Evolutionary conservation across 2,329 filamentous ascomycete species (phyloP).

Genomic region (Aureobasidium sp.): DNA sequence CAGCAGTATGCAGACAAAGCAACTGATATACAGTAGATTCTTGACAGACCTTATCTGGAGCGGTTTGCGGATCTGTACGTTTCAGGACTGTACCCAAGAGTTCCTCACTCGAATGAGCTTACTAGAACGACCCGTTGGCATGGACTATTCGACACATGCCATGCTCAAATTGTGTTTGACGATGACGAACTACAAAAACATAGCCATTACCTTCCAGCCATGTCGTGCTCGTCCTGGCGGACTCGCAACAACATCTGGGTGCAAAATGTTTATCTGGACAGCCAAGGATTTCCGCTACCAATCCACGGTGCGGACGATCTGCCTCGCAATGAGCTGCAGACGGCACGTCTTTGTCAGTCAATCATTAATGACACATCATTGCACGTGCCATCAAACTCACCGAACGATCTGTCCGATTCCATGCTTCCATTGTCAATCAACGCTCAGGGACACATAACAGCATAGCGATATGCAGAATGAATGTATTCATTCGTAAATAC

Average conservation of each 20-base stretch:
- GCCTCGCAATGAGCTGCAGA: not conserved
- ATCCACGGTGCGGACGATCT: not conserved
- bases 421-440: not conserved
- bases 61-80: not conserved
- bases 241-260: not conserved
- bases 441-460: not conserved
- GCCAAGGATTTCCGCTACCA: not conserved
- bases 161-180: not conserved
- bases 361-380: not conserved
- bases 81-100: not conserved
- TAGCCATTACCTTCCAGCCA: too few species aligned
- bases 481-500: not conserved
- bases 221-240: not conserved
- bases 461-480: not conserved
- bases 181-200: not conserved
- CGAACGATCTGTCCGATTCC: not conserved
- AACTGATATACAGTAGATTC: not conserved
- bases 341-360: not conserved
- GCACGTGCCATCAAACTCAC: not conserved
- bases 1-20: not conserved
- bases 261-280: too few species aligned
- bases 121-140: too few species aligned
- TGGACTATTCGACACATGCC: not conserved
- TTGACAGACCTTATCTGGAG: not conserved
- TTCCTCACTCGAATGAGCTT: rapidly evolving